phyloP scores from a whole-genome alignment of 1,139 yeast genomes.

The Wickerhamomyces sp. region DNA sequence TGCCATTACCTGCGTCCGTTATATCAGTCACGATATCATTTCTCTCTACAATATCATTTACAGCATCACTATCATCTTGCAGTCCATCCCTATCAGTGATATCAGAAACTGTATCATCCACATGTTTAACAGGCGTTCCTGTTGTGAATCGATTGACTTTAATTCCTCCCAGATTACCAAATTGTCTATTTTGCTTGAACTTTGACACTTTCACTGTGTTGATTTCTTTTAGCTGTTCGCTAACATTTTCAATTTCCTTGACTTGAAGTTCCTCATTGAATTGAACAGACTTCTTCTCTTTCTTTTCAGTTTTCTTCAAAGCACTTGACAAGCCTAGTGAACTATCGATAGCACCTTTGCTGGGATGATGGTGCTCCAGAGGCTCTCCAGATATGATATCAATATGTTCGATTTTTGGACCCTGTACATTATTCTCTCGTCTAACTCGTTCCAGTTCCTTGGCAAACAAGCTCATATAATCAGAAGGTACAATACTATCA shows the following conservation, averaged over 20 bases:
- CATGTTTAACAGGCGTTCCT: not conserved
- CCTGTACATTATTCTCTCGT: not conserved
- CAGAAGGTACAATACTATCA: constrained; percentile 14
- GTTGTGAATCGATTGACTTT: not conserved
- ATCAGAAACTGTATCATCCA: not conserved
- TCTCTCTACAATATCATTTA: not conserved
- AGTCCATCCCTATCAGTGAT: not conserved
- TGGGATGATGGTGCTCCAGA: not conserved
- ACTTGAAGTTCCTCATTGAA: constrained; percentile 47
- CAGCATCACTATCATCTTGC: no score
- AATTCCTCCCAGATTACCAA: constrained; percentile 1
- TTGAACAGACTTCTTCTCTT: constrained; percentile 39
- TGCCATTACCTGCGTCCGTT: no score
- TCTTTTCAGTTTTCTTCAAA: constrained; percentile 1
- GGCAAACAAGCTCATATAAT: constrained; percentile 16
- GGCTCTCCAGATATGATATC: not conserved
- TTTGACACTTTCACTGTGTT: constrained; percentile 12
- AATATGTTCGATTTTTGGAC: not conserved
- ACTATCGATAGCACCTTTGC: no score
- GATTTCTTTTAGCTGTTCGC: constrained; percentile 35
- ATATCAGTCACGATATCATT: not conserved
- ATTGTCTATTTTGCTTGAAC: constrained; percentile 14
- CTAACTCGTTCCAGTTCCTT: constrained; percentile 18
- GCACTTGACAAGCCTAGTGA: no score
- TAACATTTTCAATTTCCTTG: constrained; percentile 52